Evolutionary conservation across 495 filamentous ascomycete genomes (phyloP).

Genomic region (Penicilliopsis zonata): DNA sequence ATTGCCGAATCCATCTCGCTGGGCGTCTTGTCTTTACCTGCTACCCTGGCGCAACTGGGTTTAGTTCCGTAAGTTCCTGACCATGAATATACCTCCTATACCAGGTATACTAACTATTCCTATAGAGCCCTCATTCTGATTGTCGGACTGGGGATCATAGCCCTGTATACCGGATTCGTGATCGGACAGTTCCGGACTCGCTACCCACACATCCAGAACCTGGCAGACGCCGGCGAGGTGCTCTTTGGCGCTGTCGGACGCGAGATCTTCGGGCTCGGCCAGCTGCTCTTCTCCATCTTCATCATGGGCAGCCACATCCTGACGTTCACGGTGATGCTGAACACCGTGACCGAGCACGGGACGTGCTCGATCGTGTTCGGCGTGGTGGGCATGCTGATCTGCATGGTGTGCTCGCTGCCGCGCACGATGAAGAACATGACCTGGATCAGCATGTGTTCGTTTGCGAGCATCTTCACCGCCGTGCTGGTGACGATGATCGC

Average conservation of each 20-base stretch:
- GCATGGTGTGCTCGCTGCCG: conserved; percentile 48
- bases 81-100: conserved; percentile 29
- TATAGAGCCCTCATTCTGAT: conserved; percentile 46
- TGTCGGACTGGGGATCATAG: conserved; percentile 47
- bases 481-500: conserved; percentile 55
- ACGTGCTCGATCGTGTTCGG: conserved; percentile 52
- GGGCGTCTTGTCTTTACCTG: conserved; percentile 44
- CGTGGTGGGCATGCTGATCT: conserved; percentile 44
- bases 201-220: conserved; percentile 49
- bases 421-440: conserved; percentile 41
- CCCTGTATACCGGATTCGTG: conserved; percentile 57
- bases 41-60: conserved; percentile 42
- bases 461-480: conserved; percentile 47
- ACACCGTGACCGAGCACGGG: conserved; percentile 44
- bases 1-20: conserved; percentile 54
- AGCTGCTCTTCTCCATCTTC: conserved; percentile 51
- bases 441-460: conserved; percentile 41
- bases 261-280: conserved; percentile 44
- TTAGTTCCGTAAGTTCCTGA: conserved; percentile 23
- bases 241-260: conserved; percentile 45
- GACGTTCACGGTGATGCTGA: conserved; percentile 55
- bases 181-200: conserved; percentile 56
- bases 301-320: conserved; percentile 59
- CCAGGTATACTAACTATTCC: conserved; percentile 33
- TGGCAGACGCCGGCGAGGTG: conserved; percentile 51